Conservation (phyloP, 2,329 filamentous ascomycete species). For the Trichoderma brevicompactum region DNA sequence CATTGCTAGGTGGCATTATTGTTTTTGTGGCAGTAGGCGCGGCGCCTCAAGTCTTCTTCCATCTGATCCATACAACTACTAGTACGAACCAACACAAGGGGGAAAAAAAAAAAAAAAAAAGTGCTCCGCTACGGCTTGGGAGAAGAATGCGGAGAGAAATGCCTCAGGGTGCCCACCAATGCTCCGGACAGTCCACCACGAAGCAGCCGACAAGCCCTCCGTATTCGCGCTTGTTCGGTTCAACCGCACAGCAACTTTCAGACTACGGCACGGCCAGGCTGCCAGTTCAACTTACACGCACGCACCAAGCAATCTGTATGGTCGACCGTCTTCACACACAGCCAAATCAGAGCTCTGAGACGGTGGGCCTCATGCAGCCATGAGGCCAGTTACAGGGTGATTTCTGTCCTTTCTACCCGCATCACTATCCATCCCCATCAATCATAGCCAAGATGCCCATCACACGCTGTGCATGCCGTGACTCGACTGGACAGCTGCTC, state of each 20-base stretch:
- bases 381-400: slow-evolving; percentile 13
- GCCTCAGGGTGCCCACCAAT: slow-evolving; percentile 36
- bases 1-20: too few relatives aligned
- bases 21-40: neutral
- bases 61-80: too few relatives aligned
- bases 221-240: slow-evolving; percentile 7
- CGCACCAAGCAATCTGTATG: too few relatives aligned
- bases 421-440: slow-evolving; percentile 5
- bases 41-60: neutral
- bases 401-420: slow-evolving; percentile 20
- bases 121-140: slow-evolving; percentile 18
- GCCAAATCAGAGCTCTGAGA: neutral
- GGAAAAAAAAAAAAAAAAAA: slow-evolving; percentile 7
- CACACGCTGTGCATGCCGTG: neutral
- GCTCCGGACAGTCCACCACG: slow-evolving; percentile 8
- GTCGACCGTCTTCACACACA: too few relatives aligned
- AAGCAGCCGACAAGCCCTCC: slow-evolving; percentile 5
- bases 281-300: too few relatives aligned
- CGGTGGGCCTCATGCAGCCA: slow-evolving; percentile 24
- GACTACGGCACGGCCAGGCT: too few relatives aligned
- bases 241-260: neutral
- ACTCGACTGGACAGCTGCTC: slow-evolving; percentile 13
- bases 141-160: slow-evolving; percentile 41
- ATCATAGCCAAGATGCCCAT: slow-evolving; percentile 1
- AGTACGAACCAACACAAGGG: neutral